phyloP scores from a whole-genome alignment of 2,329 filamentous ascomycete genomes.

The Aspergillus phoenicis region DNA sequence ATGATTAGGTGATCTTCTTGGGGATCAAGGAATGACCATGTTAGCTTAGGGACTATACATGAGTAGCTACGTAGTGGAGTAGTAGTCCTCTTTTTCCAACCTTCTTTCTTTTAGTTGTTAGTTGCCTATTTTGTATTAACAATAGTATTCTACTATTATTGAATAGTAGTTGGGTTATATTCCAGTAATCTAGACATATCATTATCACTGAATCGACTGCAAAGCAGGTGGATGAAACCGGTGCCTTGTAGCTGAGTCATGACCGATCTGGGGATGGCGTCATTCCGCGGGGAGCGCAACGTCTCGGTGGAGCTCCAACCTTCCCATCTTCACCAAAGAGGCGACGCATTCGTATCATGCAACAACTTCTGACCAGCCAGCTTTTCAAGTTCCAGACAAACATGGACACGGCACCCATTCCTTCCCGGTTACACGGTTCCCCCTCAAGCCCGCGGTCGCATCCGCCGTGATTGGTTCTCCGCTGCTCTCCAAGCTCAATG shows the following conservation, averaged over 20 bases:
- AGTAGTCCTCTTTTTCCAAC: too few species aligned
- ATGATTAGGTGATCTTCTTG: too few species aligned
- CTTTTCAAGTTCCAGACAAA: background rate
- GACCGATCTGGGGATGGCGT: background rate
- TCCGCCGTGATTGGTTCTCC: conserved; percentile 13
- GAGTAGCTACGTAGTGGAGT: too few species aligned
- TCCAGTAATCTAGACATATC: too few species aligned
- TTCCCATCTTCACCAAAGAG: background rate
- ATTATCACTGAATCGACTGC: too few species aligned
- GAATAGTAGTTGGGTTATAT: too few species aligned
- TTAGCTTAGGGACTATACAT: too few species aligned
- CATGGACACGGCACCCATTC: background rate
- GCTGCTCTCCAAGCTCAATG: conserved; percentile 19
- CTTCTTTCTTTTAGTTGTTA: too few species aligned
- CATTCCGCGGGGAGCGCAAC: background rate
- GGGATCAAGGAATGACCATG: too few species aligned
- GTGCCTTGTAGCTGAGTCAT: background rate
- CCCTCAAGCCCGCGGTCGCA: background rate
- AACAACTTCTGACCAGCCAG: background rate
- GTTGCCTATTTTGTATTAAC: too few species aligned
- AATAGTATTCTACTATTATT: too few species aligned
- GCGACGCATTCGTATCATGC: background rate
- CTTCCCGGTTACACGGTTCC: conserved; percentile 4
- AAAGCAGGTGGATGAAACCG: background rate
- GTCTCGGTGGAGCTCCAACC: background rate